These are phyloP conservation scores for Pichia sp. DNA, from an alignment of 1,139 yeast genomes.

Conservation along the genomic window DNA sequence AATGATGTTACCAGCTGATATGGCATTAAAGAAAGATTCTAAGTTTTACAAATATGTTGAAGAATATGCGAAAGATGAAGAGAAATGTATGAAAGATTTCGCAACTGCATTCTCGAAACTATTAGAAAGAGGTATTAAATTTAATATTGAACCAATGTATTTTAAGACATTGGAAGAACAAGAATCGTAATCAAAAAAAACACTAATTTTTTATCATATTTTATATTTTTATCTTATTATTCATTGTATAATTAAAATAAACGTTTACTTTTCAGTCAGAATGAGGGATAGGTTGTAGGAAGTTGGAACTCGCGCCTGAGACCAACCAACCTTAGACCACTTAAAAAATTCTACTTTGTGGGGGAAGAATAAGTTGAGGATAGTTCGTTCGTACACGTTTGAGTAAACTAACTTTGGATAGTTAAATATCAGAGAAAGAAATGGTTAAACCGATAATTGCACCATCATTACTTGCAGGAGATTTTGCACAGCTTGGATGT, in stretches of 20 bases:
- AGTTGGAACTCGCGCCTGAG: too few relatives aligned
- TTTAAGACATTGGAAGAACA: constrained; percentile 74
- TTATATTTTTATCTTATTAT: background rate
- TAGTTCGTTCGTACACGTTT: too few relatives aligned
- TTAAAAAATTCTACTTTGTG: too few relatives aligned
- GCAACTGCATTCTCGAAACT: constrained; percentile 46
- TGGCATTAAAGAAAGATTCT: constrained; percentile 45
- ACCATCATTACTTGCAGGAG: constrained; percentile 95
- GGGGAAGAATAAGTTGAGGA: too few relatives aligned
- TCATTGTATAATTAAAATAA: too few relatives aligned
- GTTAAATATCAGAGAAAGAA: too few relatives aligned
- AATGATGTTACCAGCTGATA: constrained; percentile 65
- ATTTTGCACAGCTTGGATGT: constrained; percentile 81
- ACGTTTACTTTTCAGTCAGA: too few relatives aligned
- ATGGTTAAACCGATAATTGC: constrained; percentile 85
- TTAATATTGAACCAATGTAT: constrained; percentile 37
- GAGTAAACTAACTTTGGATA: too few relatives aligned
- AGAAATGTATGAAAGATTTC: constrained; percentile 45
- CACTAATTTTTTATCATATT: too few relatives aligned
- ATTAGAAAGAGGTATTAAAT: constrained; percentile 51
- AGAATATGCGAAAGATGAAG: constrained; percentile 48
- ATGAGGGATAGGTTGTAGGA: too few relatives aligned
- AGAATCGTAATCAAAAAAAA: too few relatives aligned
- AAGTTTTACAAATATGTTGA: constrained; percentile 44
- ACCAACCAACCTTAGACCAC: too few relatives aligned